Evolutionary conservation across 306 rosid species (phyloP).

Genomic region (Dicorynia guianensis): DNA sequence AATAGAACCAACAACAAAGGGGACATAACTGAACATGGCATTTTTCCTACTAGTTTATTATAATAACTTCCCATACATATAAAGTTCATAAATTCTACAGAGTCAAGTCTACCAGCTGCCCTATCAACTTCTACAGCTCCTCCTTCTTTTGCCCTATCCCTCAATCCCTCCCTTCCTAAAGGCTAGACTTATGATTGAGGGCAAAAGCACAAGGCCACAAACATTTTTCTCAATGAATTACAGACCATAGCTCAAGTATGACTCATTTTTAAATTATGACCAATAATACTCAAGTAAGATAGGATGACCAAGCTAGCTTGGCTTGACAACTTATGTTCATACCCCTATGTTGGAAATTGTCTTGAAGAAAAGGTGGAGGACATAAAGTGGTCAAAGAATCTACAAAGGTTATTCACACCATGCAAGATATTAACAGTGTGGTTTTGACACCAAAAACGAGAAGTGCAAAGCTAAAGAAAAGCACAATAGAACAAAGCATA

Average conservation of each 20-base stretch:
- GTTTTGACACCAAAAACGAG: not conserved
- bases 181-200: not conserved
- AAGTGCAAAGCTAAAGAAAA: not conserved
- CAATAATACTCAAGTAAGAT: not conserved
- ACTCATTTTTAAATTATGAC: not conserved
- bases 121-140: not conserved
- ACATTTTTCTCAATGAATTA: not conserved
- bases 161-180: slow-evolving; percentile 6
- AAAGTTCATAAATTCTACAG: slow-evolving; percentile 25
- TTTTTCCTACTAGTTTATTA: not conserved
- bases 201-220: not conserved
- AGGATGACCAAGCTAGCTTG: not conserved
- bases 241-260: not conserved
- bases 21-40: slow-evolving; percentile 13
- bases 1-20: slow-evolving; percentile 30
- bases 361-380: not conserved
- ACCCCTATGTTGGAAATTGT: not conserved
- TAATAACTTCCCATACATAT: not conserved
- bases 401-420: not conserved
- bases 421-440: not conserved
- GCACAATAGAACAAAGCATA: not conserved
- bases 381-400: not conserved
- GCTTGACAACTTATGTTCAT: not conserved
- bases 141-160: too few species aligned
- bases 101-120: not conserved